phyloP scores from a whole-genome alignment of 169 alveolate genomes.

The Cryptosporidium baileyi region DNA sequence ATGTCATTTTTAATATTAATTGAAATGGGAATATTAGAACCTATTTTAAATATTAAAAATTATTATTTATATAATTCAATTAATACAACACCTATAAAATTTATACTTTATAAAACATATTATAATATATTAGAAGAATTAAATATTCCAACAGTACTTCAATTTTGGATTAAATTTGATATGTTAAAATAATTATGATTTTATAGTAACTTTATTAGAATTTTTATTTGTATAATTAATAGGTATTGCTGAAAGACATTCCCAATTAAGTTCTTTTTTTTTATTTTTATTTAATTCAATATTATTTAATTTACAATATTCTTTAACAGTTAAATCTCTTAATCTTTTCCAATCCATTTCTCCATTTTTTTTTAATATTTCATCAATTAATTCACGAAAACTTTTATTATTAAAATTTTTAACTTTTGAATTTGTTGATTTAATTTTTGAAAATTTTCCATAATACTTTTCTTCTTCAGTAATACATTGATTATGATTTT shows the following conservation, averaged over 20 bases:
- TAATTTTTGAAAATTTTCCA: conserved; percentile 71
- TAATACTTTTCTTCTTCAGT: conserved; percentile 77
- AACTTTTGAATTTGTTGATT: conserved; percentile 1
- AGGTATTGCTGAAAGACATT: conserved; percentile 54
- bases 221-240: conserved; percentile 17
- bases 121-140: not conserved
- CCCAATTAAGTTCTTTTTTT: conserved; percentile 33
- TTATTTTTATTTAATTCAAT: not conserved
- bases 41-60: not conserved
- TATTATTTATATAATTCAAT: not conserved
- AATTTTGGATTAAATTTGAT: conserved; percentile 36
- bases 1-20: conserved; percentile 30
- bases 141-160: conserved; percentile 54
- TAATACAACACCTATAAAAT: conserved; percentile 10
- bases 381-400: not conserved
- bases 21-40: conserved; percentile 54
- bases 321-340: not conserved
- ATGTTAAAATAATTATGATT: conserved; percentile 2
- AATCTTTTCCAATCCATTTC: conserved; percentile 22
- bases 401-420: not conserved
- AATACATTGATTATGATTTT: conserved; percentile 76
- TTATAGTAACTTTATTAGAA: not conserved
- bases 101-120: conserved; percentile 29
- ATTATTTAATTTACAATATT: conserved; percentile 7
- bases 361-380: conserved; percentile 7